Percentiles rank a stretch among this genome's conserved stretches.
phyloP scores from a whole-genome alignment of 345 rosid genomes.

The Camelina neglecta region DNA sequence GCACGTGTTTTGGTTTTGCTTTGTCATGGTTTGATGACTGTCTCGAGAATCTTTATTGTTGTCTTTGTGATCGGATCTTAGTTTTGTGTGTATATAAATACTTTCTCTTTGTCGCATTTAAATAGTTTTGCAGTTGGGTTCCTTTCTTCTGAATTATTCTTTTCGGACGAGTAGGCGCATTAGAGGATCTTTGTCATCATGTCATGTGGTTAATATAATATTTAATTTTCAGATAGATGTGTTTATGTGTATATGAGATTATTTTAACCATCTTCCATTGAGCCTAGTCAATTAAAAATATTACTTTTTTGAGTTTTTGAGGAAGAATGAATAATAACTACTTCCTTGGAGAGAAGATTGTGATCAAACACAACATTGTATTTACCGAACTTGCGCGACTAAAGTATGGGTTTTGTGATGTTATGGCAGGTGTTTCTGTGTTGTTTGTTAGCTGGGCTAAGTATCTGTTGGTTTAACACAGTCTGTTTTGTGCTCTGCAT shows the following conservation, averaged over 20 bases:
- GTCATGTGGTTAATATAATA: constrained; percentile 13
- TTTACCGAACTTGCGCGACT: neutral
- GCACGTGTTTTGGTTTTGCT: constrained; percentile 29
- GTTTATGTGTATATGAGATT: neutral
- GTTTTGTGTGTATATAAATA: neutral
- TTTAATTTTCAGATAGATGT: constrained; percentile 4
- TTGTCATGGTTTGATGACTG: constrained; percentile 3
- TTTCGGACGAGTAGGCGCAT: constrained; percentile 8
- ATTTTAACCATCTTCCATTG: constrained; percentile 9
- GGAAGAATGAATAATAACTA: neutral
- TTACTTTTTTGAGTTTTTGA: neutral
- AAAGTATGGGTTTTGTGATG: constrained; percentile 16
- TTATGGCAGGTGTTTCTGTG: constrained; percentile 74
- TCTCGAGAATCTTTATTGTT: constrained; percentile 18
- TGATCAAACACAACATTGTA: neutral
- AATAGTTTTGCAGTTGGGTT: neutral
- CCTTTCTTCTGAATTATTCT: constrained; percentile 20
- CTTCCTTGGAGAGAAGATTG: neutral
- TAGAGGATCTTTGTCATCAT: constrained; percentile 1
- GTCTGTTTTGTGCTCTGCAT: constrained; percentile 93
- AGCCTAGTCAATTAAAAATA: neutral
- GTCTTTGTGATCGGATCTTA: constrained; percentile 41
- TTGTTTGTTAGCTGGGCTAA: constrained; percentile 85
- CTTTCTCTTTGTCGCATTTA: neutral
- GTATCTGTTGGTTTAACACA: constrained; percentile 99